A percentile compares a stretch with the other conserved stretches of the same genome.
These are phyloP conservation scores for Fonsecaea monophora DNA, from an alignment of 2,329 filamentous ascomycete species.

Conservation along the genomic window DNA sequence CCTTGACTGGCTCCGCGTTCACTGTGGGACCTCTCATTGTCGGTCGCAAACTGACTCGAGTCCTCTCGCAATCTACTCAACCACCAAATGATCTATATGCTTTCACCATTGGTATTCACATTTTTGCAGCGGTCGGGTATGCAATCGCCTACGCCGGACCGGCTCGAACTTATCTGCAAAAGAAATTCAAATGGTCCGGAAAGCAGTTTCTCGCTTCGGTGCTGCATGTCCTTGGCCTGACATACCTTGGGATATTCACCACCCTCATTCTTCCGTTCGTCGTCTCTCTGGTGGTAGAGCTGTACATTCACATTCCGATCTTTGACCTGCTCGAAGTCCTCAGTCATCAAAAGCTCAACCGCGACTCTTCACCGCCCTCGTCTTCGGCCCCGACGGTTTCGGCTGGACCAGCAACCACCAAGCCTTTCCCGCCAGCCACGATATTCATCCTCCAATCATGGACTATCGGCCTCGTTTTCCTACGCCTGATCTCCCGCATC, in stretches of 20 bases:
- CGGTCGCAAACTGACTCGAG: constrained; percentile 78
- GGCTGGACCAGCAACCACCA: not conserved
- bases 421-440: constrained; percentile 56
- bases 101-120: constrained; percentile 87
- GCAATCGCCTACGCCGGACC: constrained; percentile 57
- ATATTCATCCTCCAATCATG: constrained; percentile 91
- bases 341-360: constrained; percentile 16
- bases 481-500: constrained; percentile 75
- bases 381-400: not conserved
- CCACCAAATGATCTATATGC: constrained; percentile 95
- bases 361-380: not conserved
- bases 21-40: constrained; percentile 87
- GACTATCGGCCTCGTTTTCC: constrained; percentile 89
- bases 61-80: constrained; percentile 72
- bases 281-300: constrained; percentile 79
- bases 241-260: constrained; percentile 78
- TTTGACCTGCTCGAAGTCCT: constrained; percentile 71
- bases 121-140: constrained; percentile 74
- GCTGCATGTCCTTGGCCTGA: constrained; percentile 58
- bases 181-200: constrained; percentile 28
- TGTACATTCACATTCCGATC: constrained; percentile 86
- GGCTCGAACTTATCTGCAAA: constrained; percentile 20
- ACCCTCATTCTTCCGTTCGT: constrained; percentile 81
- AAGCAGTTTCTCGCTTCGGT: constrained; percentile 32
- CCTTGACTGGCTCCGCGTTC: constrained; percentile 80